phyloP scores from a whole-genome alignment of 2,329 filamentous ascomycete genomes.

The Ascochyta pisi region DNA sequence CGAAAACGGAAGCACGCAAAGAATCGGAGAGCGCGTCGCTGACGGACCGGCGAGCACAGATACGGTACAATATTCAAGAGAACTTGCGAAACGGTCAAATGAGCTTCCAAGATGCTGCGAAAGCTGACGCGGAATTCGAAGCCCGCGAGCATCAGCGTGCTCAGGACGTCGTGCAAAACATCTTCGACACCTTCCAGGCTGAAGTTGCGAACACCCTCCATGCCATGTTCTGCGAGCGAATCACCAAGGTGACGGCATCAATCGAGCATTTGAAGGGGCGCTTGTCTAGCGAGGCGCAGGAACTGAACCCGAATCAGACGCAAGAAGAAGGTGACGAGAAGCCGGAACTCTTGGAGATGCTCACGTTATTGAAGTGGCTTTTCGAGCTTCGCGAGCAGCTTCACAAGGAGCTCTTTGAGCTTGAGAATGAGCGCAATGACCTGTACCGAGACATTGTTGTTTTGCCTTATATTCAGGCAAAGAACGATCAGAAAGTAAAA shows the following conservation, averaged over 20 bases:
- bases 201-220: constrained; percentile 85
- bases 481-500: constrained; percentile 78
- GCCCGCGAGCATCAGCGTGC: constrained; percentile 72
- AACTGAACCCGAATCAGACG: constrained; percentile 76
- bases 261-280: constrained; percentile 77
- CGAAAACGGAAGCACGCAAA: constrained; percentile 62
- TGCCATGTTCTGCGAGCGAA: constrained; percentile 76
- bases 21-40: constrained; percentile 59
- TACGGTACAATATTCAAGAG: constrained; percentile 77
- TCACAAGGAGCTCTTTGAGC: constrained; percentile 82
- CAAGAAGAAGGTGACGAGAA: constrained; percentile 96
- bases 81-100: constrained; percentile 81
- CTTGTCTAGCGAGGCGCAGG: constrained; percentile 74
- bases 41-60: constrained; percentile 68
- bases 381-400: constrained; percentile 92
- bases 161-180: constrained; percentile 76
- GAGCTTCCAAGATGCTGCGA: constrained; percentile 81
- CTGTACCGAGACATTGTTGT: constrained; percentile 86
- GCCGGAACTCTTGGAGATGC: constrained; percentile 90
- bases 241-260: constrained; percentile 75
- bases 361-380: constrained; percentile 95
- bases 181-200: constrained; percentile 85
- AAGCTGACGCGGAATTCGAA: constrained; percentile 78
- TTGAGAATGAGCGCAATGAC: constrained; percentile 84
- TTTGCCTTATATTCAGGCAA: constrained; percentile 75